These are phyloP conservation scores for Xylaria telfairii DNA, from an alignment of 495 filamentous ascomycete species.

Conservation along the genomic window DNA sequence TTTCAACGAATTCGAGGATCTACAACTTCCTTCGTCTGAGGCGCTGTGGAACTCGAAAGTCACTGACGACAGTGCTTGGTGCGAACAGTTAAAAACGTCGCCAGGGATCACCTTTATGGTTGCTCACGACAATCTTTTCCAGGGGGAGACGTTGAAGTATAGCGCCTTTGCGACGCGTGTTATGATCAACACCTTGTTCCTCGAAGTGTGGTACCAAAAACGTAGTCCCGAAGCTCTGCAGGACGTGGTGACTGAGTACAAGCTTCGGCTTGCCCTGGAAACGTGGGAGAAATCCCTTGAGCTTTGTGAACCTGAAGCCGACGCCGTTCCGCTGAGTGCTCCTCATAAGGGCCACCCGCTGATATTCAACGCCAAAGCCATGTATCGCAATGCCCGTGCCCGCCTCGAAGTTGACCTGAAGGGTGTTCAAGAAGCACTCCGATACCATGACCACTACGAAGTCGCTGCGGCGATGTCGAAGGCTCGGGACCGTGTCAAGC, in stretches of 20 bases:
- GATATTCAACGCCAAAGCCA: conserved; percentile 98
- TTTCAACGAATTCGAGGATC: conserved; percentile 95
- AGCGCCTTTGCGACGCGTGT: conserved; percentile 97
- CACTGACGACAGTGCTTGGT: conserved; percentile 81
- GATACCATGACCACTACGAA: conserved; percentile 96
- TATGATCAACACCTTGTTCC: conserved; percentile 98
- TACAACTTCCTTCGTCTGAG: conserved; percentile 92
- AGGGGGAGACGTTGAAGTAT: conserved; percentile 88
- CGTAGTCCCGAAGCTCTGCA: conserved; percentile 94
- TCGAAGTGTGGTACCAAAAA: conserved; percentile 99
- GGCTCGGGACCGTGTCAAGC: conserved; percentile 89
- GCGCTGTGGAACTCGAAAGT: conserved; percentile 90
- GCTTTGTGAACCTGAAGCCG: conserved; percentile 89
- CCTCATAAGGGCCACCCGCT: conserved; percentile 97
- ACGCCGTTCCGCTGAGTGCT: conserved; percentile 87
- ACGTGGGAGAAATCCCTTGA: conserved; percentile 98
- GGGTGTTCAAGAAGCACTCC: conserved; percentile 92
- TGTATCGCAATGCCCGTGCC: conserved; percentile 92
- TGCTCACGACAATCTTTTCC: conserved; percentile 93
- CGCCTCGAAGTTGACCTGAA: conserved; percentile 95
- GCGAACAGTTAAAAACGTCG: conserved; percentile 72
- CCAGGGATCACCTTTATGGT: conserved; percentile 85
- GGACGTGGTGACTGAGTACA: conserved; percentile 98
- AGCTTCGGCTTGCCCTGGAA: conserved; percentile 91
- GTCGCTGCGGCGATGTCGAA: conserved; percentile 96